phyloP scores from a whole-genome alignment of 2,329 filamentous ascomycete species.

The Chaetomiaceae sp. region DNA sequence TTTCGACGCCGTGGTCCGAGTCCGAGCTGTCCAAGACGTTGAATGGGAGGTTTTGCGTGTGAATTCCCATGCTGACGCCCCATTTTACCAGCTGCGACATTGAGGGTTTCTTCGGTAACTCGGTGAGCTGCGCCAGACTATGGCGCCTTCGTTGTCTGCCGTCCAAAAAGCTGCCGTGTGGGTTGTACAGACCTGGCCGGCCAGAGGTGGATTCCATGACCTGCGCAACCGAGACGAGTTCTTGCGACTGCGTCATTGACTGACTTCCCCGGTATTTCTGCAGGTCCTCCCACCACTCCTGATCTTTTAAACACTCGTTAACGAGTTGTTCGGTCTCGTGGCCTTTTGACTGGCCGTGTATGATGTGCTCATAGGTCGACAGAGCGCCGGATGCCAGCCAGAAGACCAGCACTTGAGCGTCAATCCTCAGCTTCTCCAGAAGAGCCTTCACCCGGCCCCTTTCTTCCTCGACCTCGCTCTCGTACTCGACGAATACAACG shows the following conservation, averaged over 20 bases:
- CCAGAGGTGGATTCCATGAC: slow-evolving; percentile 40
- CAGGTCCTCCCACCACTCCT: slow-evolving; percentile 80
- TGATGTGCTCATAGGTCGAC: slow-evolving; percentile 67
- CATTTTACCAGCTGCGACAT: slow-evolving; percentile 47
- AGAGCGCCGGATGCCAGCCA: slow-evolving; percentile 71
- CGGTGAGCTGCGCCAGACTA: slow-evolving; percentile 54
- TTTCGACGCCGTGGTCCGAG: slow-evolving; percentile 18
- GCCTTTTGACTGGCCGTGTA: slow-evolving; percentile 59
- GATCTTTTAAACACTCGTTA: slow-evolving; percentile 59
- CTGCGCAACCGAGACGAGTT: slow-evolving; percentile 38
- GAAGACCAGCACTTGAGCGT: slow-evolving; percentile 72
- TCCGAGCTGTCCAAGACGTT: slow-evolving; percentile 45
- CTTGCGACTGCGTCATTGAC: slow-evolving; percentile 36
- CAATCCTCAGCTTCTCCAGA: slow-evolving; percentile 73
- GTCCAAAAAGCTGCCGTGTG: slow-evolving; percentile 30
- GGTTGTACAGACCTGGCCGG: slow-evolving; percentile 39
- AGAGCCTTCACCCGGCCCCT: slow-evolving; percentile 63
- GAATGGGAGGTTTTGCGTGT: slow-evolving; percentile 63
- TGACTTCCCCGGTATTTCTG: slow-evolving; percentile 44
- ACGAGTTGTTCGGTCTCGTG: slow-evolving; percentile 55
- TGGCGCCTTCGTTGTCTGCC: slow-evolving; percentile 31
- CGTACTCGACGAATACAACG: slow-evolving; percentile 84
- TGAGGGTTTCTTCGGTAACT: slow-evolving; percentile 55
- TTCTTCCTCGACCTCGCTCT: slow-evolving; percentile 76
- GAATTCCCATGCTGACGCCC: slow-evolving; percentile 65